Evolutionary conservation across 805 yeast genomes (phyloP).

Genomic region (Clavispora carvajalis): DNA sequence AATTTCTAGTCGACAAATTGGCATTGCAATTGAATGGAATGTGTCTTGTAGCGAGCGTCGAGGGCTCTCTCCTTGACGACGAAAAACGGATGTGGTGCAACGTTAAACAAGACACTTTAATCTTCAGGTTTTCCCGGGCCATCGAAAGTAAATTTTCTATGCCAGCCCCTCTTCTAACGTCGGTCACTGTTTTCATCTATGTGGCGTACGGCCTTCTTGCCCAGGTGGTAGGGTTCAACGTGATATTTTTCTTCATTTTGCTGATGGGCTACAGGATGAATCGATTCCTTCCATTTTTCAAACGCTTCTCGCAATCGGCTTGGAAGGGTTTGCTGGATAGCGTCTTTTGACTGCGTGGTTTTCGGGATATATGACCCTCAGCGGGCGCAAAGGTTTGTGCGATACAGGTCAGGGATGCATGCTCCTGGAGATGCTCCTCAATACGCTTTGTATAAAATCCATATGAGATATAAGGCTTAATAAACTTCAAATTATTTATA

Average conservation of each 20-base stretch:
- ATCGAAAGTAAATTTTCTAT: slow-evolving; percentile 4
- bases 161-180: slow-evolving; percentile 7
- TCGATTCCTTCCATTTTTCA: background rate
- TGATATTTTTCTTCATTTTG: slow-evolving; percentile 1
- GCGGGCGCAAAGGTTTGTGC: no score
- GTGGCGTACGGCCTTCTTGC: slow-evolving; percentile 11
- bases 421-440: no score
- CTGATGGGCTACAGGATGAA: background rate
- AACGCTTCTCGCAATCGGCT: slow-evolving; percentile 2
- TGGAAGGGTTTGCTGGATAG: slow-evolving; percentile 4
- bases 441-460: no score
- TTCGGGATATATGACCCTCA: no score
- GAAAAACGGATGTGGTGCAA: slow-evolving; percentile 1
- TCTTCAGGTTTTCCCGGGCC: slow-evolving; percentile 12
- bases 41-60: no score
- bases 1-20: slow-evolving; percentile 10
- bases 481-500: no score
- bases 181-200: slow-evolving; percentile 9
- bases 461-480: no score
- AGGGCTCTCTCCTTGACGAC: no score
- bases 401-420: no score
- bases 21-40: slow-evolving; percentile 1
- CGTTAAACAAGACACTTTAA: slow-evolving; percentile 6
- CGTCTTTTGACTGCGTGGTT: background rate
- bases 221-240: slow-evolving; percentile 11